Evolutionary conservation across 192 early-diverging fungal genomes (phyloP).

Genomic region (Entomortierella chlamydospora): DNA sequence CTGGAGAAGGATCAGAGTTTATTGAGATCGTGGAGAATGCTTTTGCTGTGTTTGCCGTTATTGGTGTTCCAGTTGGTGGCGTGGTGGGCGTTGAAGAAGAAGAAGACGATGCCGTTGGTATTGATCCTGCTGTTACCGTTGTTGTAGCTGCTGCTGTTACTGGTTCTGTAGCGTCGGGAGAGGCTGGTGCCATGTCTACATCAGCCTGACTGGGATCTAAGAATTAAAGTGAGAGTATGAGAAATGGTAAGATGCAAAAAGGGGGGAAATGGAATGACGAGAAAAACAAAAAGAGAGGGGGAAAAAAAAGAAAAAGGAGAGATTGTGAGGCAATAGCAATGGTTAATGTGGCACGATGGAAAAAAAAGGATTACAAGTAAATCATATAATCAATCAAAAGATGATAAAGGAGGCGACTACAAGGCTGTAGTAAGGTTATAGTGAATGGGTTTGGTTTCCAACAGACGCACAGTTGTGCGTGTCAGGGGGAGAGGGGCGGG

Average conservation of each 20-base stretch:
- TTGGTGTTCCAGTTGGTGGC: not conserved
- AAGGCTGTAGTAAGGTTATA: too few relatives aligned
- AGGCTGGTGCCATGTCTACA: conserved; percentile 5
- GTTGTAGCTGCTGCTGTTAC: not conserved
- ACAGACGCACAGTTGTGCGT: too few relatives aligned
- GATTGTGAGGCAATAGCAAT: not conserved
- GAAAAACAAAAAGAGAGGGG: not conserved
- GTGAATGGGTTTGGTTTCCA: too few relatives aligned
- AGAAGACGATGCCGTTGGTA: not conserved
- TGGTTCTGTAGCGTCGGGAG: not conserved
- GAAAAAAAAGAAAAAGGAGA: not conserved
- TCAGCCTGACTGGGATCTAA: not conserved
- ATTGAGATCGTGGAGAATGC: not conserved
- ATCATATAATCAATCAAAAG: too few relatives aligned
- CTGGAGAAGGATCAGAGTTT: not conserved
- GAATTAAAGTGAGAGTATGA: not conserved
- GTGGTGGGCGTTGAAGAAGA: not conserved
- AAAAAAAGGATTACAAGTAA: too few relatives aligned
- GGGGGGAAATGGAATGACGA: not conserved
- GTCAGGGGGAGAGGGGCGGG: too few relatives aligned
- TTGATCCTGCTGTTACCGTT: not conserved
- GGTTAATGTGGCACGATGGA: too few relatives aligned
- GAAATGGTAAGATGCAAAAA: not conserved
- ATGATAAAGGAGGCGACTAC: too few relatives aligned
- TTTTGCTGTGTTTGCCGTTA: not conserved